Conservation (phyloP, 352 stramenopile species). For the Phytophthora cactorum region DNA sequence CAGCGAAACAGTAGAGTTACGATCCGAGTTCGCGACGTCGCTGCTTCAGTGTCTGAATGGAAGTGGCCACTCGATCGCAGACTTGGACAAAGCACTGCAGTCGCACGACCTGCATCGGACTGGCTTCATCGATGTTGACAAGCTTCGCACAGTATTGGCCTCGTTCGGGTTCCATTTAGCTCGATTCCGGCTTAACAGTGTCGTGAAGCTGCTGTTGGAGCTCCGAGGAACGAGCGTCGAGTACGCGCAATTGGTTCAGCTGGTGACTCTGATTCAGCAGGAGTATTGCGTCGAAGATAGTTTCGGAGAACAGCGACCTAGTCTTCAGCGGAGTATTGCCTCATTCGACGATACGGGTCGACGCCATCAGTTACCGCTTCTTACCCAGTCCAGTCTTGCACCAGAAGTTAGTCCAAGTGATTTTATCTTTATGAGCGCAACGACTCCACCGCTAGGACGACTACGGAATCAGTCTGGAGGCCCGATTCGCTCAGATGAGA, state of each 20-base stretch:
- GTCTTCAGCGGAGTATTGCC: background rate
- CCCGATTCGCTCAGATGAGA: slow-evolving; percentile 13
- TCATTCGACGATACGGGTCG: slow-evolving; percentile 18
- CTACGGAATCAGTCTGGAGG: slow-evolving; percentile 1
- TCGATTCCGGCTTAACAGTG: slow-evolving; percentile 62
- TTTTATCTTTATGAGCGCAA: slow-evolving; percentile 16
- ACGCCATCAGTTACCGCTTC: slow-evolving; percentile 16
- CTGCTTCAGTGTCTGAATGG: slow-evolving; percentile 34
- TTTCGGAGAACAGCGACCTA: background rate
- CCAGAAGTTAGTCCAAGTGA: slow-evolving; percentile 23
- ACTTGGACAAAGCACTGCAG: slow-evolving; percentile 40
- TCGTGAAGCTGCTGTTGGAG: slow-evolving; percentile 61
- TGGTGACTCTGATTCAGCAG: slow-evolving; percentile 38
- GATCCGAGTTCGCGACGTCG: slow-evolving; percentile 48
- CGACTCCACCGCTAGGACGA: slow-evolving; percentile 5
- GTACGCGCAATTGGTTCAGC: slow-evolving; percentile 50
- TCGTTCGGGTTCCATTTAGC: slow-evolving; percentile 57
- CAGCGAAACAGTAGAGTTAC: slow-evolving; percentile 57
- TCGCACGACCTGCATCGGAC: slow-evolving; percentile 22
- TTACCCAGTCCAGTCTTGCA: slow-evolving; percentile 20
- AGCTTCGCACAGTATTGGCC: slow-evolving; percentile 44
- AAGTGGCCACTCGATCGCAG: slow-evolving; percentile 14
- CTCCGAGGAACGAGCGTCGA: slow-evolving; percentile 46
- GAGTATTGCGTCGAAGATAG: slow-evolving; percentile 11
- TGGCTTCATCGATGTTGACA: slow-evolving; percentile 47